phyloP scores from a whole-genome alignment of 345 rosid species.

The Abelmoschus esculentus region DNA sequence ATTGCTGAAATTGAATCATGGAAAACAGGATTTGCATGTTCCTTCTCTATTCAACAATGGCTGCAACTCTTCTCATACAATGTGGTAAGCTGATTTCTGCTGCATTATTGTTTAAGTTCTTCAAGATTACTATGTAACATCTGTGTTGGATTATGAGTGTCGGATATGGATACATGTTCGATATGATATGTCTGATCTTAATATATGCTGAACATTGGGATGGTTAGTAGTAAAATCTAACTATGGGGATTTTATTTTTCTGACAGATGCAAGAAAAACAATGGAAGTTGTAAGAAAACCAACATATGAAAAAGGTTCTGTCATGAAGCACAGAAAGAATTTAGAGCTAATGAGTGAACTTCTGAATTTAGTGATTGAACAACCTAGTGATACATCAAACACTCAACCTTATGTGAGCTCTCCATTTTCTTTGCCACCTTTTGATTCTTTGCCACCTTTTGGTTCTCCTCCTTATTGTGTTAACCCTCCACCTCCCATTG shows the following conservation, averaged over 20 bases:
- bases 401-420: conserved; percentile 42
- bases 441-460: conserved; percentile 45
- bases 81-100: conserved; percentile 32
- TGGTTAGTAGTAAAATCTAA: not conserved
- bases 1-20: conserved; percentile 19
- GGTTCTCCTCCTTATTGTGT: conserved; percentile 49
- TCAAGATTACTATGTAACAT: not conserved
- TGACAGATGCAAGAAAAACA: conserved; percentile 33
- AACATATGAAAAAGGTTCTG: conserved; percentile 17
- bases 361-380: conserved; percentile 37
- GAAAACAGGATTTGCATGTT: conserved; percentile 21
- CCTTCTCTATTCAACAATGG: conserved; percentile 30
- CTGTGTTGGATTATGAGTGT: not conserved
- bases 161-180: not conserved
- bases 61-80: conserved; percentile 27
- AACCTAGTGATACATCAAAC: conserved; percentile 39
- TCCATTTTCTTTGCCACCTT: conserved; percentile 29
- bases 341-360: conserved; percentile 27
- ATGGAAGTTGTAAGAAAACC: not conserved
- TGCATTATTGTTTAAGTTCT: not conserved
- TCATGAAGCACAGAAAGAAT: conserved; percentile 15
- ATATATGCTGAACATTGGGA: no score
- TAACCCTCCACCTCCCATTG: conserved; percentile 36
- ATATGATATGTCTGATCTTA: not conserved
- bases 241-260: not conserved